Evolutionary conservation across 208 protist genomes (phyloP), one percentile per base, ranked within the genome.

Genomic region (Herpetomonas samuelpessoai): DNA sequence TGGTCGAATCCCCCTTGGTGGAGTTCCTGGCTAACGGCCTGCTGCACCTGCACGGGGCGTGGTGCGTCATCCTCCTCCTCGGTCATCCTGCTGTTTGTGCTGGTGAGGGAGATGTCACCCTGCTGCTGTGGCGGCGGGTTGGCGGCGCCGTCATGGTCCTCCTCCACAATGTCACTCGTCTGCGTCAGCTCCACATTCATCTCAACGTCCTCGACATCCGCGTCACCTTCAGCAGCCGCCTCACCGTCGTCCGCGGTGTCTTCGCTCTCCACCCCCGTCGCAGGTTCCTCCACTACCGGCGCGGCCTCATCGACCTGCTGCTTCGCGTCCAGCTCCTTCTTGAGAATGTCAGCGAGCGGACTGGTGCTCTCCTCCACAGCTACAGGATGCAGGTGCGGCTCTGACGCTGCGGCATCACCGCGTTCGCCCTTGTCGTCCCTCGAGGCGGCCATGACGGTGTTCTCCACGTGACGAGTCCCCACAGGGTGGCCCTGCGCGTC

Each of bases 221-320:
- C 14, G 62, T 55, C 46, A 22, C 31, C 27, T 46, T 30, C 50
- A 10, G 25, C 57, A 25, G 28, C 53, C n/a, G 10, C 35, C 16
- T 54, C 53, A 7, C 45, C 14, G 35, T 18, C 53, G 12, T 58
- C 35, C 53, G 21, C 21, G 12, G 38, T 35, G 24, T 56, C 29
- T 56, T 56, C 51, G 16, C 10, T 24, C 51, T 56, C 51, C 9
- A n/a, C 51, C 6, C 22, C 51, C 19, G 24, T 35, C 19, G 10
- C 26, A 4, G 22, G 22, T 6, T 29, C 14, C 51, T 27, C 24
- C 51, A 35, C 51, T 14, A 56, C 16, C 18, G 51, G 24, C 16
- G 22, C 29, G 22, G n/a, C 31, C 7, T n/a, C 27, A 52, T 52
- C 47, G 19, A 52, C 26, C 27, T 56, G 22, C 27, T 56, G 24